These are phyloP conservation scores for Amanita muscaria DNA, from an alignment of 768 basidiomycete genomes.

Conservation along the genomic window DNA sequence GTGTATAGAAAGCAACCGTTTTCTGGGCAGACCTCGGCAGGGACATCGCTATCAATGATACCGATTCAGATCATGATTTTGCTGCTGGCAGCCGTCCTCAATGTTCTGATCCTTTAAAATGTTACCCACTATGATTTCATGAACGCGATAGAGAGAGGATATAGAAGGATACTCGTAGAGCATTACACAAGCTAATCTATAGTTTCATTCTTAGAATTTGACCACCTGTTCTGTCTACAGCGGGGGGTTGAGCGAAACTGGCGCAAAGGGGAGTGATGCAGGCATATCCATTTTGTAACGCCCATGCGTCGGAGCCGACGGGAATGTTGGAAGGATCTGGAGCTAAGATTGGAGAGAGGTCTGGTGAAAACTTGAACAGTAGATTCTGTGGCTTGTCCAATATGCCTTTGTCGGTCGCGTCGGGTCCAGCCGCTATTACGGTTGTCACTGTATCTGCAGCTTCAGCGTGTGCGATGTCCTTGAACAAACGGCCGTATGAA, in stretches of 20 bases:
- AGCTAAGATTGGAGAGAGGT: conserved; percentile 58
- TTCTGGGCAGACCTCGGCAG: conserved; percentile 15
- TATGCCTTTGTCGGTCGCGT: conserved; percentile 23
- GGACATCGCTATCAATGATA: neutral
- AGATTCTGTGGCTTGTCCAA: conserved; percentile 28
- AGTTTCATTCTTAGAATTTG: conserved; percentile 43
- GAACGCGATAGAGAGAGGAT: neutral
- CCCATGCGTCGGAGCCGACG: conserved; percentile 77
- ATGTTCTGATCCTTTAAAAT: neutral
- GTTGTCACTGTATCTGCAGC: conserved; percentile 14
- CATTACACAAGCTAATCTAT: conserved; percentile 20
- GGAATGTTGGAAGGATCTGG: conserved; percentile 55
- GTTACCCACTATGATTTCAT: neutral
- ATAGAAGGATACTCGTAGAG: neutral
- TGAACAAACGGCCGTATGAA: conserved; percentile 76
- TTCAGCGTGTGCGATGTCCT: conserved; percentile 25
- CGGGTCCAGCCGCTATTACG: conserved; percentile 34
- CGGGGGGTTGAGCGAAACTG: conserved; percentile 57
- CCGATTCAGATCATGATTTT: neutral
- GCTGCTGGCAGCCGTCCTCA: neutral
- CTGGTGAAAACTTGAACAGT: conserved; percentile 64
- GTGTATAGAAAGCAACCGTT: conserved; percentile 58
- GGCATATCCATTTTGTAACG: conserved; percentile 56
- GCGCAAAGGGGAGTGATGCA: conserved; percentile 76
- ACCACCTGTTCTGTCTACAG: conserved; percentile 15